Evolutionary conservation across 2,329 filamentous ascomycete species (phyloP).

Genomic region (Hymenoscyphus fructigenus): DNA sequence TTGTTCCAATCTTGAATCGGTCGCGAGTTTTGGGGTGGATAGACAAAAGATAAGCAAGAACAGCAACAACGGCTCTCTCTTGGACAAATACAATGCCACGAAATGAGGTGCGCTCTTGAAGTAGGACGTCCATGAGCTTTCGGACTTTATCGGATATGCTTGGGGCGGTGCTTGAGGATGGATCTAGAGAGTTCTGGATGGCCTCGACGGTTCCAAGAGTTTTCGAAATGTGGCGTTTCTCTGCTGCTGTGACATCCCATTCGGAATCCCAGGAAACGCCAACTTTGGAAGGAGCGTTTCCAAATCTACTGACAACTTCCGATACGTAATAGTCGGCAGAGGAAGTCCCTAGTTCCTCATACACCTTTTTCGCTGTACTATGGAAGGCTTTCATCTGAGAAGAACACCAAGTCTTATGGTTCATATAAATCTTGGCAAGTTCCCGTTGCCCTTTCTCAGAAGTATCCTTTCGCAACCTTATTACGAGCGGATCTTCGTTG

Average conservation of each 20-base stretch:
- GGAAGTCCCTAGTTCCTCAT: conserved; percentile 63
- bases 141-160: conserved; percentile 57
- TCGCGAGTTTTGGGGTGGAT: conserved; percentile 51
- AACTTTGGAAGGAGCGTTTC: conserved; percentile 41
- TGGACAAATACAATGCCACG: conserved; percentile 65
- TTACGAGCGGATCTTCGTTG: conserved; percentile 58
- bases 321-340: conserved; percentile 66
- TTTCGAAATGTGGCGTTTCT: conserved; percentile 55
- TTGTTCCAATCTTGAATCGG: conserved; percentile 51
- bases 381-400: conserved; percentile 57
- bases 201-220: conserved; percentile 43
- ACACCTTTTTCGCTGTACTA: conserved; percentile 50
- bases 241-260: conserved; percentile 44
- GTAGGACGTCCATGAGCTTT: conserved; percentile 54
- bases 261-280: conserved; percentile 38
- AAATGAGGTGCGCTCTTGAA: conserved; percentile 46
- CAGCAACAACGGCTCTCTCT: conserved; percentile 59
- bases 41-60: conserved; percentile 49
- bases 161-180: conserved; percentile 17
- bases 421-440: conserved; percentile 43
- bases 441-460: conserved; percentile 42
- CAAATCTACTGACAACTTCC: conserved; percentile 46
- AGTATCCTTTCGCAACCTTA: conserved; percentile 44
- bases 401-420: conserved; percentile 50
- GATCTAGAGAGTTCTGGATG: conserved; percentile 25